Conservation (phyloP, 2,329 filamentous ascomycete genomes). For the Phialophora macrospora region DNA sequence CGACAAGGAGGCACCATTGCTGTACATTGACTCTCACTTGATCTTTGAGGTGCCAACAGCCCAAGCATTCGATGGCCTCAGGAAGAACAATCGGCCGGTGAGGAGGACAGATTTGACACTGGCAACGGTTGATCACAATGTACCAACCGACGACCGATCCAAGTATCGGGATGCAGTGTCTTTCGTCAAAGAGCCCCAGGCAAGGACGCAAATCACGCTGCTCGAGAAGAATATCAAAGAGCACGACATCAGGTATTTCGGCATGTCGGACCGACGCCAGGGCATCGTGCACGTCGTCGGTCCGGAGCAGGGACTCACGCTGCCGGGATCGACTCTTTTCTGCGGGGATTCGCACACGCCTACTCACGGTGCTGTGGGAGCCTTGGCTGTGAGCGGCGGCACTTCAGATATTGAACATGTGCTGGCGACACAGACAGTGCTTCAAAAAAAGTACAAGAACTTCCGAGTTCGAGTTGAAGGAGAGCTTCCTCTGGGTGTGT, state of each 20-base stretch:
- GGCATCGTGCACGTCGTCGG: slow-evolving; percentile 98
- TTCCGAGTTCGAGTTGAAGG: slow-evolving; percentile 97
- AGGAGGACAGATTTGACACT: slow-evolving; percentile 94
- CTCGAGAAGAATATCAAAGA: slow-evolving; percentile 96
- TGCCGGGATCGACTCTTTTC: slow-evolving; percentile 93
- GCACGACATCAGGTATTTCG: slow-evolving; percentile 95
- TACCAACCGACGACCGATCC: slow-evolving; percentile 87
- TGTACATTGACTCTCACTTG: slow-evolving; percentile 76
- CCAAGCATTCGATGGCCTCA: slow-evolving; percentile 96
- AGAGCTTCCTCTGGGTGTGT: slow-evolving; percentile 84
- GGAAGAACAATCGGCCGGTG: slow-evolving; percentile 83
- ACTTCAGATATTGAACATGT: slow-evolving; percentile 98
- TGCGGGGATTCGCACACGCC: slow-evolving; percentile 98
- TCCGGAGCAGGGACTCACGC: slow-evolving; percentile 96
- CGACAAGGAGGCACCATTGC: slow-evolving; percentile 16
- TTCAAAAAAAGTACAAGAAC: slow-evolving; percentile 95
- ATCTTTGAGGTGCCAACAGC: slow-evolving; percentile 98
- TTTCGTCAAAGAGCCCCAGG: slow-evolving; percentile 94
- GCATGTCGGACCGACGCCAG: slow-evolving; percentile 91
- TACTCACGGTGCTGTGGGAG: slow-evolving; percentile 92
- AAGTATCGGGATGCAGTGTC: slow-evolving; percentile 88
- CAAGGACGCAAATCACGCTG: slow-evolving; percentile 87
- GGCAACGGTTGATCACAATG: slow-evolving; percentile 96
- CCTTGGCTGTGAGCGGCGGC: slow-evolving; percentile 93
- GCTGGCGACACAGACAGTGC: slow-evolving; percentile 92